phyloP scores from a whole-genome alignment of 495 filamentous ascomycete species.

The Aspergillus coremiiformis region DNA sequence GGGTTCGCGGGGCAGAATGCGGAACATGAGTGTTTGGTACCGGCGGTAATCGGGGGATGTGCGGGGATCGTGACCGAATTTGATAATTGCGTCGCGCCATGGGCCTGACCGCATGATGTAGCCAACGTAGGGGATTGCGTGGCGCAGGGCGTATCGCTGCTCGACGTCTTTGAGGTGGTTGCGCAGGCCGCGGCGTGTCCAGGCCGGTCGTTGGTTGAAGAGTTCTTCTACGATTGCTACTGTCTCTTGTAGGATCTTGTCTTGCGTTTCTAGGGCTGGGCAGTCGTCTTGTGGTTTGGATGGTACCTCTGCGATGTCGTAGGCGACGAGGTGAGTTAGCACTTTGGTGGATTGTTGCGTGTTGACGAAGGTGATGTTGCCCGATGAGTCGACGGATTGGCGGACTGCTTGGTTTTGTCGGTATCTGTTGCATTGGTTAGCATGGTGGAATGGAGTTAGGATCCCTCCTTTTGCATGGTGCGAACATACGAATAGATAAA shows the following conservation, averaged over 20 bases:
- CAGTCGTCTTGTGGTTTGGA: conserved; percentile 41
- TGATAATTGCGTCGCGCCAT: conserved; percentile 79
- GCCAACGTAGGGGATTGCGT: conserved; percentile 66
- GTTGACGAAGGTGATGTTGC: conserved; percentile 47
- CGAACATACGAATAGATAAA: conserved; percentile 53
- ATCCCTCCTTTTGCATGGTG: too few species aligned
- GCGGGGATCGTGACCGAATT: conserved; percentile 80
- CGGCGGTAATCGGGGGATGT: conserved; percentile 60
- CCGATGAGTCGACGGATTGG: conserved; percentile 41
- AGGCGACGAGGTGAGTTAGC: conserved; percentile 53
- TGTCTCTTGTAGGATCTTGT: conserved; percentile 46
- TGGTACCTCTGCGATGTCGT: conserved; percentile 48
- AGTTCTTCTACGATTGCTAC: conserved; percentile 51
- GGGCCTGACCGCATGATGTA: conserved; percentile 88
- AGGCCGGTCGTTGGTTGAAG: conserved; percentile 70
- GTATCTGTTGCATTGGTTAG: conserved; percentile 29
- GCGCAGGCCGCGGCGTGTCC: conserved; percentile 71
- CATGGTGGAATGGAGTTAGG: neutral
- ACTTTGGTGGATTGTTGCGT: conserved; percentile 43
- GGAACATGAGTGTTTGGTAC: conserved; percentile 86
- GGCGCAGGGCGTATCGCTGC: conserved; percentile 50
- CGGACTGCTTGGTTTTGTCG: conserved; percentile 54
- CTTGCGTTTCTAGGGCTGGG: conserved; percentile 37
- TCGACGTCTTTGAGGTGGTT: conserved; percentile 50
- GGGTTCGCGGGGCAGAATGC: conserved; percentile 59